phyloP scores from a whole-genome alignment of 1,139 yeast genomes.

The Hyphopichia fennica region DNA sequence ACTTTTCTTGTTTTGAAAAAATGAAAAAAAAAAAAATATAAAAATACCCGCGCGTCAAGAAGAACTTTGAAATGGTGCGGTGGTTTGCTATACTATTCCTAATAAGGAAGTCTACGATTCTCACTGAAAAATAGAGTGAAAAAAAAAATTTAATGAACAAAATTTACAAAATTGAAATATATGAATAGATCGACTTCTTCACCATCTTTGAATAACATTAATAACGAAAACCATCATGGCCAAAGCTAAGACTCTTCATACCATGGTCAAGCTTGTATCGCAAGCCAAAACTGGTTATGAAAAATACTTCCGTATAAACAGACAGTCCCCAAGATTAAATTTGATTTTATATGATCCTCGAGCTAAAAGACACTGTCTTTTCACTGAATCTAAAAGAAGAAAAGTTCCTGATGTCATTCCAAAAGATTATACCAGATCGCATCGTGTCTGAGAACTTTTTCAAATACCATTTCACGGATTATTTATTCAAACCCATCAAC shows the following conservation, averaged over 20 bases:
- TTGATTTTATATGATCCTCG: slow-evolving; percentile 89
- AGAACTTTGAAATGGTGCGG: neutral
- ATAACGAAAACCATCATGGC: slow-evolving; percentile 33
- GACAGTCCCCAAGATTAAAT: slow-evolving; percentile 75
- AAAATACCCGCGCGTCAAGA: neutral
- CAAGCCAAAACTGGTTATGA: slow-evolving; percentile 86
- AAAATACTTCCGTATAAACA: slow-evolving; percentile 77
- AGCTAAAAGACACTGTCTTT: slow-evolving; percentile 73
- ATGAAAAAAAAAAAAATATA: neutral
- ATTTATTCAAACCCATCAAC: neutral
- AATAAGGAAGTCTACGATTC: slow-evolving; percentile 14
- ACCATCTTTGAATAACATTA: neutral
- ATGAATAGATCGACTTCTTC: neutral
- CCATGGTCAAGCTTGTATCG: slow-evolving; percentile 63
- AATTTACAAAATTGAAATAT: neutral
- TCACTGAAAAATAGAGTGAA: neutral
- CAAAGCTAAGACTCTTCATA: slow-evolving; percentile 43
- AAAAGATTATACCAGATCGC: slow-evolving; percentile 60
- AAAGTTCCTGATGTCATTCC: slow-evolving; percentile 65
- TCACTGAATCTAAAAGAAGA: slow-evolving; percentile 85
- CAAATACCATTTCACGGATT: neutral
- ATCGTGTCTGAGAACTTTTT: slow-evolving; percentile 13
- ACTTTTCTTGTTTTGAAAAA: neutral
- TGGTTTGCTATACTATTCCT: slow-evolving; percentile 7
- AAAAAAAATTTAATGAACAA: neutral